Evolutionary conservation across 345 rosid genomes (phyloP).

Genomic region (Eucalyptus marginata): DNA sequence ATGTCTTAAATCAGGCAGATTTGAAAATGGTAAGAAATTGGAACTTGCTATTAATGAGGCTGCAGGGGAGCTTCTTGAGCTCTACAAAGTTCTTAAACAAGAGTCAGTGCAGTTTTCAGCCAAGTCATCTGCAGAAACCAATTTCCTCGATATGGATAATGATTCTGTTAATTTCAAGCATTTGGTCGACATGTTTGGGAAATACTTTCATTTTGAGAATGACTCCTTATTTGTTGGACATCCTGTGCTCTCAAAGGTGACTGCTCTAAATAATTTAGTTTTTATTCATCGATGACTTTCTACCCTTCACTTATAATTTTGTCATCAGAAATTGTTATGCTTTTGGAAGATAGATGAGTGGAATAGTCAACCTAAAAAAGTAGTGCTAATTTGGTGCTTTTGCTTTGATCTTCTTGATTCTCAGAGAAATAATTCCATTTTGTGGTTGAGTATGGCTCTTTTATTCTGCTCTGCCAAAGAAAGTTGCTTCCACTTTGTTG

Average conservation of each 20-base stretch:
- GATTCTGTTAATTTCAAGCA: constrained; percentile 46
- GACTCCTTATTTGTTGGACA: constrained; percentile 23
- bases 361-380: neutral
- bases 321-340: neutral
- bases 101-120: constrained; percentile 25
- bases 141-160: constrained; percentile 44
- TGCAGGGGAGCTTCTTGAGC: constrained; percentile 43
- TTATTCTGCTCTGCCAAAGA: constrained; percentile 81
- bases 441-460: constrained; percentile 62
- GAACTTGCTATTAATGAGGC: constrained; percentile 28
- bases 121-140: constrained; percentile 18
- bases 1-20: constrained; percentile 15
- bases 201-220: constrained; percentile 27
- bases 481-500: constrained; percentile 90
- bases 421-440: constrained; percentile 61
- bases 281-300: neutral
- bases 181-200: constrained; percentile 50
- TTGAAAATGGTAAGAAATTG: constrained; percentile 29
- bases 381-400: neutral
- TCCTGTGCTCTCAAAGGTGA: constrained; percentile 55
- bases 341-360: neutral
- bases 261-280: neutral
- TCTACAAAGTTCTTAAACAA: constrained; percentile 24
- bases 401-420: constrained; percentile 13
- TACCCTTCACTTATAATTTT: neutral